Evolutionary conservation across 108 stramenopile genomes (phyloP), one percentile per base, ranked within the genome.

Genomic region (Cyclotella baltica): DNA sequence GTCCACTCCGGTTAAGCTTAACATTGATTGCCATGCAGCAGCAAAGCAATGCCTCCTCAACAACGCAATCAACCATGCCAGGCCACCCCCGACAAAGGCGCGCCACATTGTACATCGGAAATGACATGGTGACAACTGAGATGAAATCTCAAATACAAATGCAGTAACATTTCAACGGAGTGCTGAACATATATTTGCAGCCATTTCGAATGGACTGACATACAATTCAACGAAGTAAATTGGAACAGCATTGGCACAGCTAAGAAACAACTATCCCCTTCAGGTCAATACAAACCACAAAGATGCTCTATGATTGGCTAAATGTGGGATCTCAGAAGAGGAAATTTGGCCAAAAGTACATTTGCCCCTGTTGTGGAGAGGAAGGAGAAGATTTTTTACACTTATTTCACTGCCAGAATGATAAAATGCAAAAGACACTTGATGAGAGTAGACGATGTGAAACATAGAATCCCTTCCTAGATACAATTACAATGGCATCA

Each of bases 251-350:
- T 52, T 4, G 51, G 51, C 11, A 52, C 18, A 52, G 51, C 51
- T 4, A 52, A 52, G 51, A 52, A 52, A n/a, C 51, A 20, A 52
- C 51, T 52, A 20, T 4, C 11, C 4, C 51, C 19, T n/a, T n/a
- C 10, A 10, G n/a, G n/a, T 52, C 51, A 10, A 52, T 52, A 4
- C 51, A 20, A n/a, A 52, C n/a, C 19, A n/a, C 51, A 10, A 52
- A 52, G 19, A 52, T 52, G 51, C 11, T 52, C 11, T 52, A 52
- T 20, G 51, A 20, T n/a, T 52, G 51, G 51, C 51, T 52, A n/a
- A 52, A 52, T 52, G 18, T 52, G 11, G 51, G 51, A 10, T 4
- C 4, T 4, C 51, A 52, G 51, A 52, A 52, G 19, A n/a, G n/a
- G n/a, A n/a, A 52, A 10, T n/a, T 52, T 10, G 19, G 19, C 11